Conservation (phyloP, 345 rosid genomes). For the Bretschneidera sinensis region DNA sequence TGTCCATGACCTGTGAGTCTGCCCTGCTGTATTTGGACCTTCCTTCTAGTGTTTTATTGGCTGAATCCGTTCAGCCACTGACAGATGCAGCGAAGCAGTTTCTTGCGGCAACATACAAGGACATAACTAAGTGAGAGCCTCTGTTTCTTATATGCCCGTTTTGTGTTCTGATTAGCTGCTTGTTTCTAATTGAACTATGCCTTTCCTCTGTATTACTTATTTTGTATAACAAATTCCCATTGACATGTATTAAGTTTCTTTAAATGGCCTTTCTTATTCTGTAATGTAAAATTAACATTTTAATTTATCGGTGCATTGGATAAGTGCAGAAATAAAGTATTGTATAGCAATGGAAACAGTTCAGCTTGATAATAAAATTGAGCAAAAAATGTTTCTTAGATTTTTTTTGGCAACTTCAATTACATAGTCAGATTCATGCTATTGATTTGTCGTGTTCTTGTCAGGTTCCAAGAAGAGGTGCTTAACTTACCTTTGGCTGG, state of each 20-base stretch:
- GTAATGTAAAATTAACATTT: too few species aligned
- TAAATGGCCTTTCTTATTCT: too few species aligned
- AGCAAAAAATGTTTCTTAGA: neutral
- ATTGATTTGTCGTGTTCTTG: too few species aligned
- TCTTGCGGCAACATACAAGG: slow-evolving; percentile 56
- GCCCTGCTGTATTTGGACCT: slow-evolving; percentile 76
- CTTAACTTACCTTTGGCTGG: slow-evolving; percentile 76
- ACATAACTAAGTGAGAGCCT: slow-evolving; percentile 46
- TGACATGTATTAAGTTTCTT: too few species aligned
- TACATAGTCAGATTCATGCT: neutral
- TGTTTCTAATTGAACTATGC: too few species aligned
- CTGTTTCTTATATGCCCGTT: neutral
- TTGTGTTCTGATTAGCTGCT: too few species aligned
- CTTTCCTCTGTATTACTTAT: too few species aligned
- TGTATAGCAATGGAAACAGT: neutral
- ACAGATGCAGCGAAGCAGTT: slow-evolving; percentile 65
- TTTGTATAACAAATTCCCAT: too few species aligned
- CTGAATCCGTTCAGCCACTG: slow-evolving; percentile 73
- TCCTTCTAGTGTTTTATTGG: slow-evolving; percentile 62
- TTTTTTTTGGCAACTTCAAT: too few species aligned
- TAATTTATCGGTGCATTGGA: too few species aligned
- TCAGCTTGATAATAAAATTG: neutral
- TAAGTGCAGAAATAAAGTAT: too few species aligned
- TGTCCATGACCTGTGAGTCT: slow-evolving; percentile 72
- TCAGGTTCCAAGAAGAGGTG: slow-evolving; percentile 60